Percentiles rank a stretch among this genome's conserved stretches.
These are phyloP conservation scores for Creolimax fragrantissima DNA, from an alignment of 78 protist genomes.

Conservation along the genomic window DNA sequence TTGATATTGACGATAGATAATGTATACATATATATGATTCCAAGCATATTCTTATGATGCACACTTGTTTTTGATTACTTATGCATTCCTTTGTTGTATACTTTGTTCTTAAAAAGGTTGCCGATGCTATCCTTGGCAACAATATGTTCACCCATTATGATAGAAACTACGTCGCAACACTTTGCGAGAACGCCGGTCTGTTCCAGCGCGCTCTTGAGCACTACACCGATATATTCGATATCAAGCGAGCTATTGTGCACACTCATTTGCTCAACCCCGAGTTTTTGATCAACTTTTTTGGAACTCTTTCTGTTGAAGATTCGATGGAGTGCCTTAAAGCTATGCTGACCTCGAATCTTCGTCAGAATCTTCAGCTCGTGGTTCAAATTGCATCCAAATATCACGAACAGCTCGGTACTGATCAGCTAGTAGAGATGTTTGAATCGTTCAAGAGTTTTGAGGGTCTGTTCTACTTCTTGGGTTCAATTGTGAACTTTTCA, in stretches of 20 bases:
- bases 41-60: not conserved
- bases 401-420: conserved; percentile 68
- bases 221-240: conserved; percentile 84
- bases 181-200: conserved; percentile 95
- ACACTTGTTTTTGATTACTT: not conserved
- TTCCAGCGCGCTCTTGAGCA: conserved; percentile 92
- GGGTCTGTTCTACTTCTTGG: conserved; percentile 71
- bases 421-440: conserved; percentile 75
- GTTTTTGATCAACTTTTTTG: conserved; percentile 77
- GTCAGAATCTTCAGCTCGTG: conserved; percentile 76
- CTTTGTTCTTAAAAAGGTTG: conserved; percentile 49
- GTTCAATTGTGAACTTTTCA: conserved; percentile 50
- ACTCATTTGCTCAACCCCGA: conserved; percentile 59
- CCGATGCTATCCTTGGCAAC: conserved; percentile 88
- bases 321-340: conserved; percentile 79
- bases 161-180: conserved; percentile 68
- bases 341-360: conserved; percentile 72
- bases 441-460: conserved; percentile 79
- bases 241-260: conserved; percentile 82
- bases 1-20: too few relatives aligned
- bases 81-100: not conserved
- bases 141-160: conserved; percentile 88
- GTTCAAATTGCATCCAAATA: conserved; percentile 88
- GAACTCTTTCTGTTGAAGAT: conserved; percentile 63
- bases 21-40: not conserved